Percentiles rank a stretch among this genome's conserved stretches.
Evolutionary conservation across 2,329 filamentous ascomycete genomes (phyloP).

Genomic region (Paecilomyces sp.): DNA sequence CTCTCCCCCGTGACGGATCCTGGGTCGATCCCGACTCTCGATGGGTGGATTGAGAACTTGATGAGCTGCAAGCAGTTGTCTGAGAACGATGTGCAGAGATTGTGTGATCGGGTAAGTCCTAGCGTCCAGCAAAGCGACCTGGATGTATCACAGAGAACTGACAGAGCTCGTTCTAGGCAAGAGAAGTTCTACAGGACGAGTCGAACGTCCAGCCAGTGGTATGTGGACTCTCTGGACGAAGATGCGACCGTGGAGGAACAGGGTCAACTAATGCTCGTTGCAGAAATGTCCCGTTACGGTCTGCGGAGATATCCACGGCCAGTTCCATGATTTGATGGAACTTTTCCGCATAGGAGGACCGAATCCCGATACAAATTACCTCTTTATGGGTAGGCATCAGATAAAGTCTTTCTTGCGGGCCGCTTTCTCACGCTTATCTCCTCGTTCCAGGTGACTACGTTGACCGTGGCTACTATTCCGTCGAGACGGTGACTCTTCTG

Average conservation of each 20-base stretch:
- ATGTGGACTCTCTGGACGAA: conserved; percentile 34
- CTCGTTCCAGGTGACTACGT: conserved; percentile 76
- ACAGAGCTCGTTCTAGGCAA: conserved; percentile 53
- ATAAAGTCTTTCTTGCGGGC: not conserved
- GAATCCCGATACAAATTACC: conserved; percentile 97
- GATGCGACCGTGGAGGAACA: conserved; percentile 6
- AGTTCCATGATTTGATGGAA: conserved; percentile 99
- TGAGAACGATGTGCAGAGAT: conserved; percentile 87
- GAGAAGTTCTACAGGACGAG: conserved; percentile 94
- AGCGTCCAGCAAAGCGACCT: conserved; percentile 4
- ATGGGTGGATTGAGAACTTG: conserved; percentile 97
- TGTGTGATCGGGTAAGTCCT: conserved; percentile 85
- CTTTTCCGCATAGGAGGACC: conserved; percentile 98
- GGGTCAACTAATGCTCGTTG: conserved; percentile 13
- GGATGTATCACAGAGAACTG: conserved; percentile 3
- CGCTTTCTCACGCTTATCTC: conserved; percentile 10
- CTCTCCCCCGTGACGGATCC: conserved; percentile 73
- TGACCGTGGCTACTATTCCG: conserved; percentile 96
- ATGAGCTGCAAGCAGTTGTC: conserved; percentile 98
- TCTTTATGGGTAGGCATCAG: conserved; percentile 79
- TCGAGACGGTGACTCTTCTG: conserved; percentile 94
- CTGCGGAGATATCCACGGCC: conserved; percentile 97
- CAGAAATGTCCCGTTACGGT: conserved; percentile 98
- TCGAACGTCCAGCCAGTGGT: conserved; percentile 99
- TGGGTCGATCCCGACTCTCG: conserved; percentile 82